Evolutionary conservation across 1,284 basidiomycete genomes (phyloP).

Genomic region (Boletus albobrunnescens): DNA sequence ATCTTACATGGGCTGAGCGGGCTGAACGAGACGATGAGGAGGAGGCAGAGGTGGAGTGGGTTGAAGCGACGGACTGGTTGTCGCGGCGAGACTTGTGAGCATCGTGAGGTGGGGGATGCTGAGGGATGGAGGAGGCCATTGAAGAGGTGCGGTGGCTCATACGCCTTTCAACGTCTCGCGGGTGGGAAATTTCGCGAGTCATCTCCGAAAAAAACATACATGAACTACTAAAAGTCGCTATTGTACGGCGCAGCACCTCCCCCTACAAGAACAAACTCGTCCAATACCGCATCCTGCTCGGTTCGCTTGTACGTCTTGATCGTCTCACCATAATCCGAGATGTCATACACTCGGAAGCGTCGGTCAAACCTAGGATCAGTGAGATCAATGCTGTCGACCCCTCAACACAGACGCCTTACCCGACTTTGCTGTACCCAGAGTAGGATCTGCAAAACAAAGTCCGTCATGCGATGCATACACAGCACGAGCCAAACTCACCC

Average conservation of each 20-base stretch:
- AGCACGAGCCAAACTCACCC: constrained; percentile 44
- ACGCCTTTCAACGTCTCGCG: neutral
- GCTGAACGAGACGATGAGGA: constrained; percentile 28
- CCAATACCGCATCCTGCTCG: constrained; percentile 67
- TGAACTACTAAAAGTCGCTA: too few relatives aligned
- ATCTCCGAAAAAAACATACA: too few relatives aligned
- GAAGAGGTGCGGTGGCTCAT: neutral
- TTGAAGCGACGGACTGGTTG: constrained; percentile 43
- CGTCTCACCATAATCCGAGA: constrained; percentile 85
- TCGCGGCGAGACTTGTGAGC: constrained; percentile 45
- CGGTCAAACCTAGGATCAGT: constrained; percentile 65
- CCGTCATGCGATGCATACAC: neutral
- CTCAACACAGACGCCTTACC: constrained; percentile 41
- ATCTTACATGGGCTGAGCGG: constrained; percentile 29
- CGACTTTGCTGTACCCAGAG: constrained; percentile 78
- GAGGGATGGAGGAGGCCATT: constrained; percentile 18
- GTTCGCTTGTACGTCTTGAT: constrained; percentile 88
- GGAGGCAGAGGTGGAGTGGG: constrained; percentile 30
- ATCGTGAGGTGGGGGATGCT: constrained; percentile 15
- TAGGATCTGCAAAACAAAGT: constrained; percentile 55
- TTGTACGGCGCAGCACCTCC: constrained; percentile 39
- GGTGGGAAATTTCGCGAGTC: constrained; percentile 14
- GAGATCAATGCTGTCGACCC: neutral
- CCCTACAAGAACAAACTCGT: constrained; percentile 62
- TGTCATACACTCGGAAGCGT: constrained; percentile 81